Evolutionary conservation across 371 early-diverging fungal species (phyloP), one percentile per base, ranked within the genome.

Genomic region (Nematocida sp.): DNA sequence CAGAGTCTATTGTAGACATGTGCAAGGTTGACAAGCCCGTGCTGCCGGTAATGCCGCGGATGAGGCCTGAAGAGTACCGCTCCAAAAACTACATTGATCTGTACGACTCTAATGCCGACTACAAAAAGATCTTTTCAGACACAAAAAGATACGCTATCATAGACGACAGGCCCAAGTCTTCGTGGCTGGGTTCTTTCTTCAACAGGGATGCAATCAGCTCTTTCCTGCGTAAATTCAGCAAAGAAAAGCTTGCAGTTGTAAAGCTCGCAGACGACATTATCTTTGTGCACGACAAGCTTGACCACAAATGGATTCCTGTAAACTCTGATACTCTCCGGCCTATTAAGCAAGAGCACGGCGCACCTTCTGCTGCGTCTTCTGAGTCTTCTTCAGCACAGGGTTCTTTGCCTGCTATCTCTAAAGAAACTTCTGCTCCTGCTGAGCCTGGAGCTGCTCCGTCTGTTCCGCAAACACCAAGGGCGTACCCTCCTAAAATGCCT

Each of bases 181-280:
- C 66, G 13, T 66, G 66, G 66, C 43, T 66, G 15, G 54, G 45
- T 41, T 53, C 49, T 32, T 54, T 66, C 31, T 55, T 55, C 29
- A 55, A 55, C n/a, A 52, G 41, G 31, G 31, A 7, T n/a, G 56
- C 43, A 40, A 5, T 55, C 13, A 25, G 55, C 8, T 29, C 31
- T 56, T 31, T 55, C 8, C 32, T 66, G 19, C 52, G 48, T 21
- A 66, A 43, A 19, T 1, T 66, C 13, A 31, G 38, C 5, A 55
- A 34, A 36, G 29, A 21, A 15, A 53, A 64, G 15, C 23, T 66
- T 43, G 55, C 66, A 7, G 56, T 66, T 15, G 52, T 66, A 17
- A 34, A 66, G 13, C 66, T 66, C 3, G 46, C 66, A 4, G 43
- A 66, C 21, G 45, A 66, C 32, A 55, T 45, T 5, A 55, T 45